Evolutionary conservation across 805 yeast species (phyloP).

Genomic region (Hanseniaspora mollemarum): DNA sequence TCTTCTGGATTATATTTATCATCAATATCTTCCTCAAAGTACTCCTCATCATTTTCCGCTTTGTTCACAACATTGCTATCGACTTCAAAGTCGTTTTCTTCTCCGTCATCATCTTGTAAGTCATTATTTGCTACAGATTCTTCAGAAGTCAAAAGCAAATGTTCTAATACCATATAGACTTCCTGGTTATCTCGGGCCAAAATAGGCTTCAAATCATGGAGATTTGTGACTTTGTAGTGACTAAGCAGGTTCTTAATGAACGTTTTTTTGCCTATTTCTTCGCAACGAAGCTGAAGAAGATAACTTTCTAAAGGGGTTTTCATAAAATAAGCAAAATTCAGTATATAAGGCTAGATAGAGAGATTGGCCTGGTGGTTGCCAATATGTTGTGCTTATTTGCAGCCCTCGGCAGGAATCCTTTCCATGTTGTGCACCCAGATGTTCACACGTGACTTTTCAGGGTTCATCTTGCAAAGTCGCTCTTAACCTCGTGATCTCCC

Average conservation of each 20-base stretch:
- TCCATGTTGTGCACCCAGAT: too few relatives aligned
- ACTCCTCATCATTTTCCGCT: slow-evolving; percentile 9
- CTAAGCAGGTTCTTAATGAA: slow-evolving; percentile 2
- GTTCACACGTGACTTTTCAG: too few relatives aligned
- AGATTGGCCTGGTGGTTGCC: too few relatives aligned
- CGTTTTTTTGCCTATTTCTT: background rate
- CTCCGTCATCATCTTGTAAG: background rate
- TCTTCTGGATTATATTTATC: slow-evolving; percentile 23
- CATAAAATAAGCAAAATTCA: too few relatives aligned
- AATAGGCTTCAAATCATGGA: slow-evolving; percentile 3
- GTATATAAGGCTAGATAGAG: too few relatives aligned
- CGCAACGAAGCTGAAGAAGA: slow-evolving; percentile 3
- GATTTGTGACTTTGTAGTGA: background rate
- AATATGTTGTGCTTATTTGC: too few relatives aligned
- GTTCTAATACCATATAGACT: background rate
- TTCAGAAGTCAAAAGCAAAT: background rate
- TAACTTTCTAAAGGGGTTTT: background rate
- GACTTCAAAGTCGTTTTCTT: background rate
- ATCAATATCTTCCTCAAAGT: slow-evolving; percentile 23
- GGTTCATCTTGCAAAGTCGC: too few relatives aligned
- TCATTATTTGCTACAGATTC: slow-evolving; percentile 3
- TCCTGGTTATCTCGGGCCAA: slow-evolving; percentile 1
- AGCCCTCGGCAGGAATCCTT: too few relatives aligned
- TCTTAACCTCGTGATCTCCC: too few relatives aligned
- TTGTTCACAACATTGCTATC: background rate